Evolutionary conservation across 306 rosid genomes (phyloP), one percentile per base, ranked within the genome.

Genomic region (Gastrolobium villosum): DNA sequence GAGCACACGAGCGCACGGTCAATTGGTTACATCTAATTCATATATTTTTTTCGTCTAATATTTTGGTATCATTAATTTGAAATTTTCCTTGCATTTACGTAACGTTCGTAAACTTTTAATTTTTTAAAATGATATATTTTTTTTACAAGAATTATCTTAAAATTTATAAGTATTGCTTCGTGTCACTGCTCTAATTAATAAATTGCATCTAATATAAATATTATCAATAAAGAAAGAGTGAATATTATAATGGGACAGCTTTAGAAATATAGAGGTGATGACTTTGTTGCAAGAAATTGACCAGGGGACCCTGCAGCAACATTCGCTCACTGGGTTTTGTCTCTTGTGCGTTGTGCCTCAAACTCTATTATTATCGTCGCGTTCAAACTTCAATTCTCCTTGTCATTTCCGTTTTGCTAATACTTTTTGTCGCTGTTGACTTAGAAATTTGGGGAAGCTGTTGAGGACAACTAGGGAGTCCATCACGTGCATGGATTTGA

Each of bases 401-500:
- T 59, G 54, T 63, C 67, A 65, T 50, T 73, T 63, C 44, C 56
- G 8, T 55, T 45, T 34, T 67, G 8, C 74, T 35, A 78, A 82
- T 78, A 84, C 88, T 64, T 76, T 54, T 74, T 76, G 82, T 83
- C 81, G 20, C 46, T 78, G 86, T 88, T 87, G 96, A 84, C 90
- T 86, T 80, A 74, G 53, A 7, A 30, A 59, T 5, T 7, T 34
- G 26, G 54, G 15, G 55, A 39, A 37, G 62, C 15, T 57, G 77
- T 39, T 31, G 45, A 35, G 44, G 30, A 26, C 69, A 69, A 55
- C 5, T 52, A 36, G 66, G 79, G 77, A 74, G 78, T 45, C 43
- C 11, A 52, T 87, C 94, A 89, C 94, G 90, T 88, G 94, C 91
- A 88, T 89, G 92, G 92, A 86, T 87, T 87, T 83, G 94, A 88